These are phyloP conservation scores for Salix caprea DNA, from an alignment of 345 rosid genomes.

Conservation along the genomic window DNA sequence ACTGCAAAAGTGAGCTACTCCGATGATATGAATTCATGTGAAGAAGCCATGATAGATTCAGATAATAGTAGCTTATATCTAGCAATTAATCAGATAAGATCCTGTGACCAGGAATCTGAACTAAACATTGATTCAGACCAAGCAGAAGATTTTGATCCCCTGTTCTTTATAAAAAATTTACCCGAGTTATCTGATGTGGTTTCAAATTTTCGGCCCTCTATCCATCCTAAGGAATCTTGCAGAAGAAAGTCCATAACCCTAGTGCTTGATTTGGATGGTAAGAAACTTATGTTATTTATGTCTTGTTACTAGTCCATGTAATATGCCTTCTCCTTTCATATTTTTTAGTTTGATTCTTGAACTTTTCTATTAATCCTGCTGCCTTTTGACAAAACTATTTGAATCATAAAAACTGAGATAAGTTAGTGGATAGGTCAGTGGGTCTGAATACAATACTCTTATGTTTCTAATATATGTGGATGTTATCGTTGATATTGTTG, in stretches of 20 bases:
- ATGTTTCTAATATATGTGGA: neutral
- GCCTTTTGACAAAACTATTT: neutral
- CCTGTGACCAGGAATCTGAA: constrained; percentile 47
- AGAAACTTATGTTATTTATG: constrained; percentile 13
- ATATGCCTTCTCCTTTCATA: neutral
- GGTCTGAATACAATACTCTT: neutral
- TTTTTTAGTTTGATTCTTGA: neutral
- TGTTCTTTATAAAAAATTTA: constrained; percentile 58
- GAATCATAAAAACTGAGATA: neutral
- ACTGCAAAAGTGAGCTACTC: constrained; percentile 42
- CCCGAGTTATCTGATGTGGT: constrained; percentile 80
- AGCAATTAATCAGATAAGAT: constrained; percentile 60
- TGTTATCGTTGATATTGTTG: neutral
- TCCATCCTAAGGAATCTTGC: constrained; percentile 38
- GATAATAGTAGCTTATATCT: constrained; percentile 50
- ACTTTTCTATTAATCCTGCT: neutral
- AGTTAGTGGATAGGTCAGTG: neutral
- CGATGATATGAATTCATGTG: constrained; percentile 40
- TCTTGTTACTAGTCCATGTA: neutral
- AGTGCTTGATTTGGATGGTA: constrained; percentile 97
- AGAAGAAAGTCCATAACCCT: constrained; percentile 63
- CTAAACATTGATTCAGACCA: constrained; percentile 45
- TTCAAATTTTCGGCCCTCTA: constrained; percentile 45
- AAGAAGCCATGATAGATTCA: constrained; percentile 35
- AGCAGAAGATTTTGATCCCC: constrained; percentile 76